These are phyloP conservation scores for Euphrasia arctica DNA, from an alignment of 305 asterid species.

Conservation along the genomic window DNA sequence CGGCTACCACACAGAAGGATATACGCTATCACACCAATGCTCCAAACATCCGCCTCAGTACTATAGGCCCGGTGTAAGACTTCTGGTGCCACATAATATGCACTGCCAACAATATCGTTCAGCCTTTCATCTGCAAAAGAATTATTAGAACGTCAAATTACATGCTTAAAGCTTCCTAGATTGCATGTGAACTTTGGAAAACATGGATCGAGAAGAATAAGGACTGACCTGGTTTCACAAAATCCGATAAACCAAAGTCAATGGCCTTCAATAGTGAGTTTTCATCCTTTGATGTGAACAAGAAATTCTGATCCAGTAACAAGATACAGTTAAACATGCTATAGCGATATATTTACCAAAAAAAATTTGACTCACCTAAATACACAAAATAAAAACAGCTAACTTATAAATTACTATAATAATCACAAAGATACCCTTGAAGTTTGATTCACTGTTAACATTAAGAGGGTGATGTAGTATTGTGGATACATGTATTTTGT, in stretches of 20 bases:
- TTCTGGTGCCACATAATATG: slow-evolving; percentile 87
- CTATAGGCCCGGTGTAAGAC: slow-evolving; percentile 76
- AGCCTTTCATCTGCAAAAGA: slow-evolving; percentile 68
- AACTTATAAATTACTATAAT: neutral
- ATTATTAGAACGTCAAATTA: slow-evolving; percentile 1
- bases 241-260: slow-evolving; percentile 84
- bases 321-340: slow-evolving; percentile 32
- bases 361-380: neutral
- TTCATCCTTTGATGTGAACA: slow-evolving; percentile 69
- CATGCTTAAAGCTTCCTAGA: neutral
- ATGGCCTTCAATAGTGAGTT: slow-evolving; percentile 67
- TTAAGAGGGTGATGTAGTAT: too few species aligned
- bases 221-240: slow-evolving; percentile 71
- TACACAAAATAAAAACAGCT: neutral
- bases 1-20: slow-evolving; percentile 69
- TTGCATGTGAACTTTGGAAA: neutral
- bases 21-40: slow-evolving; percentile 82
- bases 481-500: too few species aligned
- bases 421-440: neutral
- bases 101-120: slow-evolving; percentile 86
- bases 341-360: neutral
- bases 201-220: neutral
- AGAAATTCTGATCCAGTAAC: slow-evolving; percentile 62
- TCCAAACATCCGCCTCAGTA: slow-evolving; percentile 93
- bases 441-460: neutral